phyloP scores from a whole-genome alignment of 2,329 filamentous ascomycete genomes.

The Drechmeria coniospora region DNA sequence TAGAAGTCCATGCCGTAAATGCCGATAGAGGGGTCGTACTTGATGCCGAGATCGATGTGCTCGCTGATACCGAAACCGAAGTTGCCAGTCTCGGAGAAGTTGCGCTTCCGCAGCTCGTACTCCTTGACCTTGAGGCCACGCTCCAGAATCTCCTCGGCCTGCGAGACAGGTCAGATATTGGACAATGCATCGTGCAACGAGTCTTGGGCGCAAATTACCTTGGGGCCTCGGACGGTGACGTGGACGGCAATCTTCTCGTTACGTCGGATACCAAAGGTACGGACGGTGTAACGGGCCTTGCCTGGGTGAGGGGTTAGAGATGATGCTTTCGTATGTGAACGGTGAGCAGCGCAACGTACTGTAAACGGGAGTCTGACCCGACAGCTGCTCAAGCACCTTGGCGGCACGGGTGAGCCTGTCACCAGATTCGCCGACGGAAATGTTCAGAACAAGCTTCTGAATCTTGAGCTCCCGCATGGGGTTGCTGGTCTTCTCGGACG shows the following conservation, averaged over 20 bases:
- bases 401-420: constrained; percentile 99
- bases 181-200: not conserved
- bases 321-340: not conserved
- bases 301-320: constrained; percentile 30
- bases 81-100: constrained; percentile 99
- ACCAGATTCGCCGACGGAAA: constrained; percentile 99
- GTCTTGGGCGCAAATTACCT: constrained; percentile 25
- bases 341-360: constrained; percentile 41
- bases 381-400: constrained; percentile 99
- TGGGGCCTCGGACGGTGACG: constrained; percentile 95
- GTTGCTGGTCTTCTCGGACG: constrained; percentile 79
- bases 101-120: constrained; percentile 98
- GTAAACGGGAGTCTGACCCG: constrained; percentile 99
- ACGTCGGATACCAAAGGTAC: constrained; percentile 99
- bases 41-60: constrained; percentile 99
- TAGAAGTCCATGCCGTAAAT: constrained; percentile 99
- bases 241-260: constrained; percentile 99
- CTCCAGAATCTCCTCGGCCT: constrained; percentile 99
- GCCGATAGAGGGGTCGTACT: constrained; percentile 96
- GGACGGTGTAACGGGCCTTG: constrained; percentile 99
- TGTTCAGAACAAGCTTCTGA: constrained; percentile 99
- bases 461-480: constrained; percentile 99
- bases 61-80: constrained; percentile 99
- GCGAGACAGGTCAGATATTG: too few relatives aligned
- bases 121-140: constrained; percentile 99